Evolutionary conservation across 73 alveolate genomes (phyloP), one percentile per base, ranked within the genome.

Genomic region (Breviolum minutum): DNA sequence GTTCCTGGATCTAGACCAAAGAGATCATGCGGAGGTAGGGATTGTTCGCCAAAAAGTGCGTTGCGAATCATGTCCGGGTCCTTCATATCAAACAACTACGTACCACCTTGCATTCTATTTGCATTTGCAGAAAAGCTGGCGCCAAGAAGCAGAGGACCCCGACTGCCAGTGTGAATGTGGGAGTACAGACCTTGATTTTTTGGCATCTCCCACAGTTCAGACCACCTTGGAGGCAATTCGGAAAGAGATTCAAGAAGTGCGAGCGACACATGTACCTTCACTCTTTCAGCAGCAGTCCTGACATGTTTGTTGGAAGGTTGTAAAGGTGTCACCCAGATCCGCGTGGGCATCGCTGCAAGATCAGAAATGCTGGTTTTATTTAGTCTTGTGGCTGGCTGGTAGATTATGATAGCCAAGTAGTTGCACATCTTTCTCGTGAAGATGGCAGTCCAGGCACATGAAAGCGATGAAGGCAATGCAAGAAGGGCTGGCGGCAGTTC

Each of bases 391-490:
- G 77, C 77, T 68, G 17, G n/a, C 24, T 68, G 77, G 77, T 40
- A 40, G 54, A 40, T 40, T 40, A 40, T 40, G 54, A 13, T 73
- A 27, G 16, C 83, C 20, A 54, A 13, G 0, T 40, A 40, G 54
- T 40, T 40, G 54, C 77, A 17, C 77, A 14, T 68, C 4, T 17
- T 69, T 69, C 27, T 16, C 4, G 79, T 19, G 1, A 20, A 40
- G 54, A 54, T 32, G 79, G 9, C 11, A 7, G 24, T 30, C 32
- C 63, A 92, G 98, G 98, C 98, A 92, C 87, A 92, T 92, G 98
- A 92, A 92, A 80, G 90, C 98, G 48, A 92, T 92, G 98, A 92
- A 92, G 27, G 98, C 98, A n/a, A 92, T 92, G 98, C 98, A 92
- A 61, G 98, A 92, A 74, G 98, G 98, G 64, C 90, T 92, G 29